Percentiles rank a stretch among this genome's conserved stretches.
Evolutionary conservation across 2,329 filamentous ascomycete species (phyloP).

Genomic region (Parasarocladium wereldwijsianum): DNA sequence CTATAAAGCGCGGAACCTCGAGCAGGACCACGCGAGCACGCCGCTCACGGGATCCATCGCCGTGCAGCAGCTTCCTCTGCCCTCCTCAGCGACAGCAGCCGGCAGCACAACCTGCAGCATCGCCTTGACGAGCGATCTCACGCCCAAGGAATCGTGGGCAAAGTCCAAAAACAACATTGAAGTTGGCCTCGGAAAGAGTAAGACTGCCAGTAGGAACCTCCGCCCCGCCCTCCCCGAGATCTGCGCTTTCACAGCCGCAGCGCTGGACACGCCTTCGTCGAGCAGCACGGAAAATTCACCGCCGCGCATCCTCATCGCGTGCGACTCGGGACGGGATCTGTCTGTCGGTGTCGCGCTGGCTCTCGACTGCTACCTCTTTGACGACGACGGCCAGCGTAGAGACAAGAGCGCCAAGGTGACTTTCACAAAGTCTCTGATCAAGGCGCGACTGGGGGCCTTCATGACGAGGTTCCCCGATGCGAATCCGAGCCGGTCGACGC

Average conservation of each 20-base stretch:
- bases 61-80: slow-evolving; percentile 20
- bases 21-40: slow-evolving; percentile 6
- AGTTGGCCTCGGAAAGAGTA: slow-evolving; percentile 56
- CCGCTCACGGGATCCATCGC: slow-evolving; percentile 21
- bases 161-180: slow-evolving; percentile 24
- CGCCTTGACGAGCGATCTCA: slow-evolving; percentile 23
- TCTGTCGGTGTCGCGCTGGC: slow-evolving; percentile 66
- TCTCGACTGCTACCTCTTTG: slow-evolving; percentile 58
- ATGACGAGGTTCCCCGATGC: slow-evolving; percentile 64
- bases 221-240: slow-evolving; percentile 53
- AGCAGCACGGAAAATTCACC: slow-evolving; percentile 2
- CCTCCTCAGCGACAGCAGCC: slow-evolving; percentile 3
- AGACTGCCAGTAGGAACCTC: slow-evolving; percentile 73
- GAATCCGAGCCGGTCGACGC: slow-evolving; percentile 70
- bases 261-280: slow-evolving; percentile 12
- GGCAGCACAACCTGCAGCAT: slow-evolving; percentile 22
- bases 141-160: slow-evolving; percentile 26
- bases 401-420: slow-evolving; percentile 9
- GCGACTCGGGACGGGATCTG: slow-evolving; percentile 65
- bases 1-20: neutral
- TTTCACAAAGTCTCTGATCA: slow-evolving; percentile 64
- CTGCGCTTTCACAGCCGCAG: slow-evolving; percentile 34
- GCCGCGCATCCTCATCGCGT: slow-evolving; percentile 42
- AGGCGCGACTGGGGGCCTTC: slow-evolving; percentile 65
- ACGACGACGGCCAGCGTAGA: slow-evolving; percentile 40